Evolutionary conservation across 2,329 filamentous ascomycete genomes (phyloP), one percentile per base, ranked within the genome.

Genomic region (Parafenestella ontariensis): DNA sequence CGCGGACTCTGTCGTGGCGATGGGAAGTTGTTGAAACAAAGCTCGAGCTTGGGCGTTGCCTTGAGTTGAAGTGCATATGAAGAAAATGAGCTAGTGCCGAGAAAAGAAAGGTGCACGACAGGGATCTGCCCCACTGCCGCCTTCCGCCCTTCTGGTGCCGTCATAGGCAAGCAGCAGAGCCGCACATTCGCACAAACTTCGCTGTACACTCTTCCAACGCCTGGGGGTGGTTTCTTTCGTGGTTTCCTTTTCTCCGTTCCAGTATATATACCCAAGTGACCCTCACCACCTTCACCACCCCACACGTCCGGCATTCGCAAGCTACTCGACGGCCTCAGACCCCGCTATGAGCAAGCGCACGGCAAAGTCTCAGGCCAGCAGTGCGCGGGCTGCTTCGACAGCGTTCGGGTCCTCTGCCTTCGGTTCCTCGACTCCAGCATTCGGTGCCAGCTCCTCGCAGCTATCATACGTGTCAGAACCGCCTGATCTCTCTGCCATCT

Each of bases 391-490:
- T 62, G 81, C 81, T 61, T 78, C 79, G 47, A 76, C 73, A 2
- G 65, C 59, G 29, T 78, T 79, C 57, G 76, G 79, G 36, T 61
- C 65, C n/a, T n/a, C n/a, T 31, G 58, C 54, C 37, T 69, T 76
- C 51, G 77, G 82, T 69, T 57, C 70, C 69, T 58, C 70, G 23
- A 65, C 70, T 28, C 65, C 72, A n/a, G 73, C 76, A 10, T 79
- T 81, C 49, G 78, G 79, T 44, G 72, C 74, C 49, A 78, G 80
- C 24, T 78, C 83, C 2, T 88, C 86, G n/a, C 79, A 80, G 40
- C 83, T 99, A 34, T 96, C 93, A 40, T 97, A 96, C 78, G 85
- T 98, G 47, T 83, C 90, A 48, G 92, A 96, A 68, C 91, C 92
- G 9, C 90, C 91, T 43, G 89, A 96, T 68, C 86, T 96, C 63